A percentile compares a stretch with the other conserved stretches of the same genome.
Evolutionary conservation across 495 filamentous ascomycete genomes (phyloP).

Genomic region (Podospora sp.): DNA sequence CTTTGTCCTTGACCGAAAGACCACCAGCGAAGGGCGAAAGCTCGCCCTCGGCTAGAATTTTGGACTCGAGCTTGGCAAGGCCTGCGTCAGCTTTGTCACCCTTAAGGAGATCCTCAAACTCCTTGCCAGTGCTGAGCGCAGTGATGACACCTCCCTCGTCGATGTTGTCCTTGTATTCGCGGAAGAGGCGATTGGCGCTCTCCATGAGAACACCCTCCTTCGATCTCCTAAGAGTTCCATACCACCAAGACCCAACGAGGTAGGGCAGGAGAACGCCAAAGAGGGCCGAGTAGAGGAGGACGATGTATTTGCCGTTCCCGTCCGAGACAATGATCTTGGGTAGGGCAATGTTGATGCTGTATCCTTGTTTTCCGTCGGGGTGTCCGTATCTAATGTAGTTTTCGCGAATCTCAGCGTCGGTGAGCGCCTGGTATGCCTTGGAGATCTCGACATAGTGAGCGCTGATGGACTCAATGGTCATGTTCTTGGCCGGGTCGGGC

Average conservation of each 20-base stretch:
- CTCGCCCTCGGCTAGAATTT: constrained; percentile 64
- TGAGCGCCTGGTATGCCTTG: constrained; percentile 96
- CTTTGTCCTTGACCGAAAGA: constrained; percentile 69
- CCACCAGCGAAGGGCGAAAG: constrained; percentile 52
- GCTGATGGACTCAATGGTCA: constrained; percentile 84
- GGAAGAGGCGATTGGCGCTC: constrained; percentile 91
- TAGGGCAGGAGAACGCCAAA: constrained; percentile 91
- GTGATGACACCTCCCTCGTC: constrained; percentile 76
- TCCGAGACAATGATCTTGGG: constrained; percentile 91
- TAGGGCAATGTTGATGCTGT: constrained; percentile 95
- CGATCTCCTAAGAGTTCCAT: constrained; percentile 87
- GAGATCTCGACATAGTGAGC: constrained; percentile 89
- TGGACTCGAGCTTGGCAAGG: constrained; percentile 77
- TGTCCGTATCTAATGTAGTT: constrained; percentile 96
- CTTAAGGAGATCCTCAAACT: constrained; percentile 68
- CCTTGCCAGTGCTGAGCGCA: constrained; percentile 79
- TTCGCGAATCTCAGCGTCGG: constrained; percentile 94
- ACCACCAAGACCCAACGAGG: constrained; percentile 97
- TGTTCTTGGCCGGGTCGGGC: constrained; percentile 80
- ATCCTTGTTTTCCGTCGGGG: constrained; percentile 96
- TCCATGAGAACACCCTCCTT: constrained; percentile 89
- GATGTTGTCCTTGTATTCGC: constrained; percentile 82
- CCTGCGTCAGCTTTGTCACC: constrained; percentile 74
- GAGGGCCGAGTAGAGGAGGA: constrained; percentile 82
- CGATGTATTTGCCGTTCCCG: constrained; percentile 92